A percentile compares a stretch with the other conserved stretches of the same genome.
phyloP scores from a whole-genome alignment of 2,329 filamentous ascomycete genomes.

The Colletotrichum zoysiae region DNA sequence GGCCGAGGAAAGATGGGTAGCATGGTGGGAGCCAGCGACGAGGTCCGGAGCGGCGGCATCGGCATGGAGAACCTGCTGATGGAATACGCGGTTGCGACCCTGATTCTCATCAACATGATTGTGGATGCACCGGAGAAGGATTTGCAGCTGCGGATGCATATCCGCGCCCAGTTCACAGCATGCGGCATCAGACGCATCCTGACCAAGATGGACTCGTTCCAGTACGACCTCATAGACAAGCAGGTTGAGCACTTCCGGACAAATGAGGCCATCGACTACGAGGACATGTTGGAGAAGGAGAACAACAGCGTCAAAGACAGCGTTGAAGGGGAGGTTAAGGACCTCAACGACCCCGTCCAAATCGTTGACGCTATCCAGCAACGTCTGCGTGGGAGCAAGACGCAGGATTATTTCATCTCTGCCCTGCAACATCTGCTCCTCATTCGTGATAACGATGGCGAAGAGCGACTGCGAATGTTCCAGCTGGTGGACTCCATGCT shows the following conservation, averaged over 20 bases:
- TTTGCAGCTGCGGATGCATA: slow-evolving; percentile 90
- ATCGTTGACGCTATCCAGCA: slow-evolving; percentile 94
- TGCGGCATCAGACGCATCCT: slow-evolving; percentile 95
- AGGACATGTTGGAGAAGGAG: slow-evolving; percentile 94
- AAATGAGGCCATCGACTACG: slow-evolving; percentile 98
- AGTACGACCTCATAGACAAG: slow-evolving; percentile 98
- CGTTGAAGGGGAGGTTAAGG: slow-evolving; percentile 86
- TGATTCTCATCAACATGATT: slow-evolving; percentile 97
- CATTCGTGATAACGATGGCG: slow-evolving; percentile 90
- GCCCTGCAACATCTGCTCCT: slow-evolving; percentile 95
- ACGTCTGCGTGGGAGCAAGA: slow-evolving; percentile 84
- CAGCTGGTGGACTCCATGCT: slow-evolving; percentile 99
- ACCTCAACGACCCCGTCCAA: slow-evolving; percentile 91
- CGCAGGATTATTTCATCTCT: slow-evolving; percentile 95
- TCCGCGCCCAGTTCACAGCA: slow-evolving; percentile 94
- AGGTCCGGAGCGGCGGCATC: slow-evolving; percentile 94
- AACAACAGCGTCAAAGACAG: slow-evolving; percentile 91
- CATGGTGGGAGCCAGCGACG: slow-evolving; percentile 94
- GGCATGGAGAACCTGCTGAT: slow-evolving; percentile 99
- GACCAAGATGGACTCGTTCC: slow-evolving; percentile 97
- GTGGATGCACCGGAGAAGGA: slow-evolving; percentile 92
- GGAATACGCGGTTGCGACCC: slow-evolving; percentile 96
- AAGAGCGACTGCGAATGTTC: slow-evolving; percentile 94
- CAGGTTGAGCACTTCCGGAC: slow-evolving; percentile 93
- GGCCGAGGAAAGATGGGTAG: slow-evolving; percentile 99